Percentiles rank a stretch among this genome's conserved stretches.
These are phyloP conservation scores for Selaginella moellendorffii DNA, from an alignment of 75 land plant species.

Conservation along the genomic window DNA sequence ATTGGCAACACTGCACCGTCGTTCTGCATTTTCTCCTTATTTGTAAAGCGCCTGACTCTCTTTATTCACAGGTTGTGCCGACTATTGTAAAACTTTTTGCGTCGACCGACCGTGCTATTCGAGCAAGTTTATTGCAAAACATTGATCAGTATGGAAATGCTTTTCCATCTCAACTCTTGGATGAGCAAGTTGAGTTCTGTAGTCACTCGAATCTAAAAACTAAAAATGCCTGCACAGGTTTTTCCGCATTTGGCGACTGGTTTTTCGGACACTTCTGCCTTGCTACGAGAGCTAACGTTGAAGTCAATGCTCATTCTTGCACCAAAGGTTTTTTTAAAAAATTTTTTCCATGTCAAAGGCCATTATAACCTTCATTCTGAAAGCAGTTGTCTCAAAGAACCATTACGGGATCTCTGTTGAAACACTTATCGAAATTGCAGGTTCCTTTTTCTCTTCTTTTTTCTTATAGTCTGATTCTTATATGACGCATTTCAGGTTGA, in stretches of 20 bases:
- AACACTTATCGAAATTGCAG: constrained; percentile 94
- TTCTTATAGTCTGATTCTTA: too few species aligned
- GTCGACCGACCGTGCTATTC: constrained; percentile 84
- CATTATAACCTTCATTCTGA: neutral
- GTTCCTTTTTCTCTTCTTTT: too few species aligned
- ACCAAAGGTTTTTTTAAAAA: constrained; percentile 51
- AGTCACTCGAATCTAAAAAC: too few species aligned
- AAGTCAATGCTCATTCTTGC: constrained; percentile 91
- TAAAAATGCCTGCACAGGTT: constrained; percentile 29
- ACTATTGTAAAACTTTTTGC: constrained; percentile 90
- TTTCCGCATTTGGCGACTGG: constrained; percentile 92
- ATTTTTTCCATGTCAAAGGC: neutral
- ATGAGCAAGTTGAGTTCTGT: constrained; percentile 99
- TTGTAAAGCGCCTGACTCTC: too few species aligned
- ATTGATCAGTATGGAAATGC: constrained; percentile 92
- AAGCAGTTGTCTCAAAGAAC: constrained; percentile 93
- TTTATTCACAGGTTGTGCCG: constrained; percentile 94
- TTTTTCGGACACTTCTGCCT: constrained; percentile 88
- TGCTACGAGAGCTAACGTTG: constrained; percentile 88
- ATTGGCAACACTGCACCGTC: too few species aligned
- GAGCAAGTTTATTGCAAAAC: constrained; percentile 82
- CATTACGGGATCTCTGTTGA: constrained; percentile 68
- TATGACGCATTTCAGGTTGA: constrained; percentile 73
- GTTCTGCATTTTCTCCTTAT: too few species aligned
- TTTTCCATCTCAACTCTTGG: constrained; percentile 76